Evolutionary conservation across 345 rosid species (phyloP).

Genomic region (Schrenkiella parvula): DNA sequence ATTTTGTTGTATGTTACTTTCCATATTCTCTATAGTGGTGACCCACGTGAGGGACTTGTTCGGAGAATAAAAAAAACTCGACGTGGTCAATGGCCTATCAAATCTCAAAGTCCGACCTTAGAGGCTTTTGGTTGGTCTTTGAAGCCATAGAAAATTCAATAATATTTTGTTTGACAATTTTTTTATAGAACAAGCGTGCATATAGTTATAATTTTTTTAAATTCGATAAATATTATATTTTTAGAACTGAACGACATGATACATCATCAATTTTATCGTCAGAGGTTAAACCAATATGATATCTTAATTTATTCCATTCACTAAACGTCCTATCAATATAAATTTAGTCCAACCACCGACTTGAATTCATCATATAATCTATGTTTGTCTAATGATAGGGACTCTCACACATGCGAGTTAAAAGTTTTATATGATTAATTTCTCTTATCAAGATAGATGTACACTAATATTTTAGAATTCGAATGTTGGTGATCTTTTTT

Average conservation of each 20-base stretch:
- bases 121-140: conserved; percentile 27
- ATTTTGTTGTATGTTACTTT: conserved; percentile 3
- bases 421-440: not conserved
- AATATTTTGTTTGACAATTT: not conserved
- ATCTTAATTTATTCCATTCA: conserved; percentile 23
- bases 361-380: conserved; percentile 23
- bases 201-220: not conserved
- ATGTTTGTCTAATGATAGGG: conserved; percentile 13
- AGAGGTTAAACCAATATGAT: conserved; percentile 27
- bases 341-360: conserved; percentile 15
- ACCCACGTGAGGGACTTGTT: conserved; percentile 23
- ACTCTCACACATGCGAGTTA: not conserved
- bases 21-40: conserved; percentile 12
- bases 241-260: not conserved
- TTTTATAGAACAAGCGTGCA: conserved; percentile 15
- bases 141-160: conserved; percentile 1
- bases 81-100: conserved; percentile 20
- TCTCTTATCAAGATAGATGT: conserved; percentile 8
- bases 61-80: not conserved
- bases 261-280: conserved; percentile 28
- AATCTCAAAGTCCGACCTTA: conserved; percentile 18
- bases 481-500: not conserved
- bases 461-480: not conserved
- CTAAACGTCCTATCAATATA: conserved; percentile 19
- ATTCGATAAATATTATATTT: not conserved